These are phyloP conservation scores for Solanum boliviense DNA, from an alignment of 257 asterid genomes.

Conservation along the genomic window DNA sequence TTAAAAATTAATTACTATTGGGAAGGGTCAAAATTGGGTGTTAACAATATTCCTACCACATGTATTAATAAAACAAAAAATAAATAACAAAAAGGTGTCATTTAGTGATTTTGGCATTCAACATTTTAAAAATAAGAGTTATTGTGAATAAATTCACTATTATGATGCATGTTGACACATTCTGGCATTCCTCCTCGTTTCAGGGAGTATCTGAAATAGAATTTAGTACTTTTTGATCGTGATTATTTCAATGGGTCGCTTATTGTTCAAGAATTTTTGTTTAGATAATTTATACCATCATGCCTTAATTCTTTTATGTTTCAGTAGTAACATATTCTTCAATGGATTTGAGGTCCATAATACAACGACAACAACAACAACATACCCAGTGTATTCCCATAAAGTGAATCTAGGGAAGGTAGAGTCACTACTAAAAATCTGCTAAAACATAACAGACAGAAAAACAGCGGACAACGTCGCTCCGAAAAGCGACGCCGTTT, in stretches of 20 bases:
- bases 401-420: background rate
- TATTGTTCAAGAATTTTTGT: background rate
- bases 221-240: background rate
- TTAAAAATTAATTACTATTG: no score
- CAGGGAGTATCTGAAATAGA: background rate
- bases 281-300: background rate
- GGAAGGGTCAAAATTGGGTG: no score
- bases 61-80: background rate
- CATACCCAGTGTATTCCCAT: background rate
- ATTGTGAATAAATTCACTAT: background rate
- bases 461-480: no score
- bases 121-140: background rate
- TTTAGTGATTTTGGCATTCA: background rate
- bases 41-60: background rate
- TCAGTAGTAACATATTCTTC: background rate
- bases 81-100: background rate
- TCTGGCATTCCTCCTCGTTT: background rate
- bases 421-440: no score
- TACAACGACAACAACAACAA: no score
- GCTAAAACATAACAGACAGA: no score
- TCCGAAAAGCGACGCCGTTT: no score
- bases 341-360: background rate
- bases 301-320: background rate
- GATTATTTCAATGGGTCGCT: background rate
- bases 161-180: background rate